Evolutionary conservation across 2,329 filamentous ascomycete species (phyloP), one percentile per base, ranked within the genome.

Genomic region (Aspergillus sp.): DNA sequence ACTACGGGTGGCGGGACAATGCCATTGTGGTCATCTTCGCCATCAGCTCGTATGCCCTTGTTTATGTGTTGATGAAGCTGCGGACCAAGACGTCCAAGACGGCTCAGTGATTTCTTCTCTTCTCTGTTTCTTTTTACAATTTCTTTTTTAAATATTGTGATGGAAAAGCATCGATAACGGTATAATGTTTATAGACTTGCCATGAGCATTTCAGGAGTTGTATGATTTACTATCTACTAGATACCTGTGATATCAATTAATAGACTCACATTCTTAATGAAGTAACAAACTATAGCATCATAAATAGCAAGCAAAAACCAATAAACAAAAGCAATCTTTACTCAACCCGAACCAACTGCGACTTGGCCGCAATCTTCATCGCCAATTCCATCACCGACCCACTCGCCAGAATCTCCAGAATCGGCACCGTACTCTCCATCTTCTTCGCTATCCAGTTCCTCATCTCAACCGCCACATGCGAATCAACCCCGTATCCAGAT

Each of bases 401-500:
- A 45, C 49, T 59, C 1, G 57, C 52, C n/a, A 59, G 42, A 4
- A 61, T 60, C 33, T 62, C 58, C 47, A 62, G 36, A 37, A 61
- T 57, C 5, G 59, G 51, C 7, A 58, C 43, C 5, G 46, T 49
- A 2, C 62, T 62, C 0, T 58, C 57, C 42, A 66, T 63, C 7
- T 60, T 61, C 35, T 61, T 58, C 10, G 54, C 50, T 5, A 73
- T 51, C 70, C 70, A 73, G 30, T 68, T 70, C 1, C 71, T 47
- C 30, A 75, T 34, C 47, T 75, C 71, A 1, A 75, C 65, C 0
- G 71, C 71, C 26, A 74, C 64, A 5, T 74, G 61, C 4, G 68
- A 70, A 48, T 72, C 69, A 19, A 71, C 61, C 0, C 70, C 68
- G 32, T 65, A 68, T 7, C 61, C 58, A 1, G 60, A 58, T 1